phyloP scores from a whole-genome alignment of 202 grass and related monocot species.

The Setaria italica region DNA sequence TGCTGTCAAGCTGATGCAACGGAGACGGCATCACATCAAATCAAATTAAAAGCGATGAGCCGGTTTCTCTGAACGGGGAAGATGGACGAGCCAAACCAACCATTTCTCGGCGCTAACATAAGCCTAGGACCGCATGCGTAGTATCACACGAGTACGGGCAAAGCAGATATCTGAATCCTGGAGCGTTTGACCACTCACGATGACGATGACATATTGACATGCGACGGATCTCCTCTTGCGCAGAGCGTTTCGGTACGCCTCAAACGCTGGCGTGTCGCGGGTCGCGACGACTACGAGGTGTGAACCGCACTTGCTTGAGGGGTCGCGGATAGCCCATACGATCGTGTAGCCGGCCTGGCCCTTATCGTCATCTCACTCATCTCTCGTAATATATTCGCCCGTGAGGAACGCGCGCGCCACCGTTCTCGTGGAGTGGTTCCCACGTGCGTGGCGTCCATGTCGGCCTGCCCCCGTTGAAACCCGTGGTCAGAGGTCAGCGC shows the following conservation, averaged over 20 bases:
- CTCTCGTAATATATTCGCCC: background rate
- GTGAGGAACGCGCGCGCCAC: background rate
- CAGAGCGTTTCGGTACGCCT: background rate
- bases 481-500: background rate
- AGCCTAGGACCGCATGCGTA: background rate
- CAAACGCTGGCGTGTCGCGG: background rate
- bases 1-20: slow-evolving; percentile 23
- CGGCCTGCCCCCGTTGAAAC: slow-evolving; percentile 42
- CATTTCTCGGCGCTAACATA: background rate
- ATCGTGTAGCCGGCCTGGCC: background rate
- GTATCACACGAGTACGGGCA: background rate
- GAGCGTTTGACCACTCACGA: background rate
- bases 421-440: background rate
- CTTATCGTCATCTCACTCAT: background rate
- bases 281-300: background rate
- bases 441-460: slow-evolving; percentile 11
- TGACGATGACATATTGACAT: background rate
- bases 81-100: background rate
- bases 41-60: background rate
- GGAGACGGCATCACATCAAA: background rate
- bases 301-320: background rate
- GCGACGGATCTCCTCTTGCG: background rate
- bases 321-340: background rate
- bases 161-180: background rate
- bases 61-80: background rate